Evolutionary conservation across 2,329 filamentous ascomycete species (phyloP), one percentile per base, ranked within the genome.

Genomic region (Bimuria novae-zelandiae): DNA sequence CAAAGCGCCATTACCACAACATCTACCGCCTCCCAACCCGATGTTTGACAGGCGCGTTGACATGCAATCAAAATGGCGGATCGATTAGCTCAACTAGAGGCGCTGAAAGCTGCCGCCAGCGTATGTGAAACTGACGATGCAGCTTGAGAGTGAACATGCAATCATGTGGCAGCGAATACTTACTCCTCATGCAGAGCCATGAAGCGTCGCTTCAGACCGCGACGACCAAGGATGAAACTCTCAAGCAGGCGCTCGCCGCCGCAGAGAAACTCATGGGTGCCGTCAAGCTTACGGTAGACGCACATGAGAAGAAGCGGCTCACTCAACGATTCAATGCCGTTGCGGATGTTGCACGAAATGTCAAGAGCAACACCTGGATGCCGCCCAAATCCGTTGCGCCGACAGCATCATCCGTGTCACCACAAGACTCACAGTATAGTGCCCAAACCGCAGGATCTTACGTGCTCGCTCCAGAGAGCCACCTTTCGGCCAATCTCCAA

Each of bases 261-360:
- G 89, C 87, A 19, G 91, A 97, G 70, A 78, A 89, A 45, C 92
- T 94, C 62, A 90, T 97, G 85, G 84, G 84, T 65, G 90, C 90
- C 2, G 78, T 90, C 48, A 80, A 44, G 54, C 77, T 89, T 54
- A 82, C 87, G 5, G 73, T 78, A n/a, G 79, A 76, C 46, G 75
- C 83, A n/a, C 71, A 75, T 3, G 88, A 95, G 51, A 90, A 85
- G 61, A 76, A 78, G 36, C 81, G 83, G n/a, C 76, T 95, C 44
- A 84, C 86, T 59, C 75, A 79, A 42, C 89, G 88, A 76, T 90
- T 87, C 73, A 81, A 85, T 63, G 81, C 86, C 45, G 77, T 95
- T 44, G 82, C 96, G 56, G 82, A 80, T 4, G 78, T 82, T 54
- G 92, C 90, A 2, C 92, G 96, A 73, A 79, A 77, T 46, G 88